Evolutionary conservation across 148 eudicot genomes (phyloP).

Genomic region (Diospyros lotus): DNA sequence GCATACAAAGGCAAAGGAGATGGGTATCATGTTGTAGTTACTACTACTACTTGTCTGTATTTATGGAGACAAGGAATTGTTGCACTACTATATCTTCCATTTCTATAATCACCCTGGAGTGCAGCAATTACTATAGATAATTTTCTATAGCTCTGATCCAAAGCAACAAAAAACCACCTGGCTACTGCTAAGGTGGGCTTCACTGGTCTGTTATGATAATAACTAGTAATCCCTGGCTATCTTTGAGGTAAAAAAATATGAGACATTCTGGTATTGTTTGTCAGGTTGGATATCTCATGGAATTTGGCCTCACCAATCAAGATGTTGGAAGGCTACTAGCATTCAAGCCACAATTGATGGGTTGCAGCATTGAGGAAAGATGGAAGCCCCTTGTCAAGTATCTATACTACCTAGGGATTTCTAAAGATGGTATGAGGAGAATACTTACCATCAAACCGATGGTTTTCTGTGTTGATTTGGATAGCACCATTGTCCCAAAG

Average conservation of each 20-base stretch:
- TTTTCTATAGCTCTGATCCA: neutral
- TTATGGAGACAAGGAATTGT: neutral
- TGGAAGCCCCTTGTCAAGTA: conserved; percentile 89
- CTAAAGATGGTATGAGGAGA: conserved; percentile 80
- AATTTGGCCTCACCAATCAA: conserved; percentile 74
- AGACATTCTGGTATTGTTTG: conserved; percentile 12
- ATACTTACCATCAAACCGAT: conserved; percentile 79
- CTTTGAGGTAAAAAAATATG: neutral
- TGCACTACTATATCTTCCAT: neutral
- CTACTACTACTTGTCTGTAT: neutral
- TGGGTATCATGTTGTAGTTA: neutral
- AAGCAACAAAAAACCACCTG: neutral
- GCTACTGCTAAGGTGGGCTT: neutral
- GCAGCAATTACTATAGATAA: neutral
- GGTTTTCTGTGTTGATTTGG: conserved; percentile 75
- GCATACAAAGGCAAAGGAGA: neutral
- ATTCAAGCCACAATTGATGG: conserved; percentile 85
- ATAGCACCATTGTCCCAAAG: conserved; percentile 75
- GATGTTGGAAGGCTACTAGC: conserved; percentile 82
- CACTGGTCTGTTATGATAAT: neutral
- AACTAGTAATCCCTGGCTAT: neutral
- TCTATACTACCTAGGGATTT: conserved; percentile 80
- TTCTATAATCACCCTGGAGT: neutral
- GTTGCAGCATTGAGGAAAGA: conserved; percentile 77
- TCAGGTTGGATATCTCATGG: conserved; percentile 76